Conservation (phyloP, 768 basidiomycete genomes). For the Tremella yokohamensis region DNA sequence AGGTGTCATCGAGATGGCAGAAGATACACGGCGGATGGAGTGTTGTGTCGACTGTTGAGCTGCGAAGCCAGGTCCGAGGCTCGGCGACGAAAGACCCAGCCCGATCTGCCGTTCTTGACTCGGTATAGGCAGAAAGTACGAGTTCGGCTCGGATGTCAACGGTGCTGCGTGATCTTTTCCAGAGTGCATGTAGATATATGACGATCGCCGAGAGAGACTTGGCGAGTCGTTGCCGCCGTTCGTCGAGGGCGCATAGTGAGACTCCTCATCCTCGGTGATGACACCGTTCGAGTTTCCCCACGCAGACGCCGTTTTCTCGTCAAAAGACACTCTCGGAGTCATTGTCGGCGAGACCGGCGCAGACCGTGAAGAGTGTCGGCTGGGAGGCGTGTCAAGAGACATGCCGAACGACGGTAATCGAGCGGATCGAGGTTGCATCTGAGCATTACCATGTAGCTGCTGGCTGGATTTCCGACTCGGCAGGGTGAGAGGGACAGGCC, state of each 20-base stretch:
- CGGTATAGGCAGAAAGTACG: slow-evolving; percentile 38
- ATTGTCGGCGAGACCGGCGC: slow-evolving; percentile 36
- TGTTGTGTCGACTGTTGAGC: not conserved
- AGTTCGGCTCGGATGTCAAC: slow-evolving; percentile 8
- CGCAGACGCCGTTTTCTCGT: slow-evolving; percentile 7
- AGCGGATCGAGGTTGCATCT: slow-evolving; percentile 11
- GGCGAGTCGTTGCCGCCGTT: slow-evolving; percentile 17
- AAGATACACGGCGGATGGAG: slow-evolving; percentile 21
- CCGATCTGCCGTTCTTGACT: slow-evolving; percentile 2
- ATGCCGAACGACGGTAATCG: slow-evolving; percentile 3
- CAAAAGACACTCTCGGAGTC: slow-evolving; percentile 23
- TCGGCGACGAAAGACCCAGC: slow-evolving; percentile 13
- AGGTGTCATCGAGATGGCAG: slow-evolving; percentile 3
- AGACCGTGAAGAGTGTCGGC: slow-evolving; percentile 14
- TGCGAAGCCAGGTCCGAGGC: not conserved
- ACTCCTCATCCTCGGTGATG: slow-evolving; percentile 13
- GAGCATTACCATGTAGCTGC: slow-evolving; percentile 20
- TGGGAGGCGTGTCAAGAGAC: not conserved
- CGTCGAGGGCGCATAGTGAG: not conserved
- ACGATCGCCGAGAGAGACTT: slow-evolving; percentile 29
- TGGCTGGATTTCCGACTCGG: slow-evolving; percentile 32
- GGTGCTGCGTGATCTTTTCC: slow-evolving; percentile 8
- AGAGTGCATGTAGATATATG: slow-evolving; percentile 37
- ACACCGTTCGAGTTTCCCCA: slow-evolving; percentile 1
- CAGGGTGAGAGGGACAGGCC: slow-evolving; percentile 36